Conservation (phyloP, 75 land plant genomes). For the Sequoia sempervirens region DNA sequence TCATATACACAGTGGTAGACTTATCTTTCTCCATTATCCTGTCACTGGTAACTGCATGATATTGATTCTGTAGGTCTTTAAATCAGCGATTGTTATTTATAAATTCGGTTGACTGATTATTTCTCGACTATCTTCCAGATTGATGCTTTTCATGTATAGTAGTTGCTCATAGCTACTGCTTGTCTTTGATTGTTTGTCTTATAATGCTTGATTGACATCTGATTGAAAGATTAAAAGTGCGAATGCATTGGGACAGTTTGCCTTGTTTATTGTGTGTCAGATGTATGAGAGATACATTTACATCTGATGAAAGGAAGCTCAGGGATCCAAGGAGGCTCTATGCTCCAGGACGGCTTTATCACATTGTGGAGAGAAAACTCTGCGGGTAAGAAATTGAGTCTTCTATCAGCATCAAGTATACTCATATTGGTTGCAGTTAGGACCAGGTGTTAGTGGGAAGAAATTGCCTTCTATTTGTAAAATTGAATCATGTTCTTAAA, state of each 20-base stretch:
- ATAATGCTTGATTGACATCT: not conserved
- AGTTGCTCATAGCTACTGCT: not conserved
- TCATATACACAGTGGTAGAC: not conserved
- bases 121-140: not conserved
- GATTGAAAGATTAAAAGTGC: not conserved
- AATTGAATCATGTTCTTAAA: not conserved
- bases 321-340: conserved; percentile 79
- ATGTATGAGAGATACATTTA: conserved; percentile 78
- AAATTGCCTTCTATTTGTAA: not conserved
- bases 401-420: conserved; percentile 1
- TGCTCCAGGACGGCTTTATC: conserved; percentile 94
- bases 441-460: not conserved
- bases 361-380: conserved; percentile 88
- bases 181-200: not conserved
- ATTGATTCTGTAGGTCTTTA: not conserved
- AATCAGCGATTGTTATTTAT: not conserved
- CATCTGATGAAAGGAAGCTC: conserved; percentile 53
- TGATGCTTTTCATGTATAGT: not conserved
- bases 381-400: conserved; percentile 35
- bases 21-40: not conserved
- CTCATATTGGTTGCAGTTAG: not conserved
- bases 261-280: conserved; percentile 67
- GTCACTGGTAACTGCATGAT: not conserved
- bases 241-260: conserved; percentile 42
- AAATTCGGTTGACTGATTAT: not conserved